phyloP scores from a whole-genome alignment of 169 alveolate genomes.

The Cryptosporidium ryanae region DNA sequence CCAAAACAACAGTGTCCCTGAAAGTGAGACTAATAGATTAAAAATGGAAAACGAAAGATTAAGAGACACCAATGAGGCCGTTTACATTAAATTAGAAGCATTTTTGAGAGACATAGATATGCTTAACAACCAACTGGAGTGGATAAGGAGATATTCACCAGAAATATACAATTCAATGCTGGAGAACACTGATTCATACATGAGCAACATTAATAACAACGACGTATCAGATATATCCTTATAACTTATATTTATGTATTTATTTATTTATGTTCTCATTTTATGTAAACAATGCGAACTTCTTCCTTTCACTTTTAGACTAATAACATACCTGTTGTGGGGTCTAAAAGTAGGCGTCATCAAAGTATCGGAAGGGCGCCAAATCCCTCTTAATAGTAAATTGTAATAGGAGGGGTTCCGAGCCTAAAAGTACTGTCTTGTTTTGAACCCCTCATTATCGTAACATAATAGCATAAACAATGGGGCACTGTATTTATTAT shows the following conservation, averaged over 20 bases:
- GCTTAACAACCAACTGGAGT: slow-evolving; percentile 53
- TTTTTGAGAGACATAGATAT: slow-evolving; percentile 62
- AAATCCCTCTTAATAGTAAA: not conserved
- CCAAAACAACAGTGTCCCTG: not conserved
- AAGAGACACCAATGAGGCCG: slow-evolving; percentile 52
- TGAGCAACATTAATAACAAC: not conserved
- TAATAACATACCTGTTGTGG: no score
- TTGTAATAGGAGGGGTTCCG: slow-evolving; percentile 18
- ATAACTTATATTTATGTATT: not conserved
- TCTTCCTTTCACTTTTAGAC: no score
- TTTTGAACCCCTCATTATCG: slow-evolving; percentile 1
- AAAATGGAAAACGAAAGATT: slow-evolving; percentile 43
- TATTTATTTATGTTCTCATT: slow-evolving; percentile 1
- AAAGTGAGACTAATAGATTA: not conserved
- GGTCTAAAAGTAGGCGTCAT: no score
- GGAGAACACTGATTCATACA: slow-evolving; percentile 18
- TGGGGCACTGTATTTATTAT: no score
- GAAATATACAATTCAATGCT: slow-evolving; percentile 60
- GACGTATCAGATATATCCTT: slow-evolving; percentile 33
- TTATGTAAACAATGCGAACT: not conserved
- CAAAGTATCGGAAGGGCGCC: not conserved
- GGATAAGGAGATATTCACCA: slow-evolving; percentile 74
- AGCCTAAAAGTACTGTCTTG: slow-evolving; percentile 61
- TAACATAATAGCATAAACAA: no score
- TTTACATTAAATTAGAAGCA: slow-evolving; percentile 56